A percentile compares a stretch with the other conserved stretches of the same genome.
Evolutionary conservation across 805 yeast genomes (phyloP).

Genomic region (Candida ipomoeae): DNA sequence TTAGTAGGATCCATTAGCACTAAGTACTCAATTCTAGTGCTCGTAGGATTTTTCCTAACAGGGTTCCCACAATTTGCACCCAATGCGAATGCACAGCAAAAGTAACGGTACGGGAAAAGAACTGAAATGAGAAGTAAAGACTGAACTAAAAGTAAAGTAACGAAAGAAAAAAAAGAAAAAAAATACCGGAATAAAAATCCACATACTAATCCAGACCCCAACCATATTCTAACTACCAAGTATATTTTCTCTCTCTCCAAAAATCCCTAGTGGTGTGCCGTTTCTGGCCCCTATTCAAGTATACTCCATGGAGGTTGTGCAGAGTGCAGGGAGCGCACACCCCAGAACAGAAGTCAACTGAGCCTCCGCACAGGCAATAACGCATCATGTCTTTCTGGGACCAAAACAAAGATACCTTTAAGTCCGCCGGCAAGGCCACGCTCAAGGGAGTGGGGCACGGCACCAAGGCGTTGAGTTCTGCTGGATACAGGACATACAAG

Average conservation of each 20-base stretch:
- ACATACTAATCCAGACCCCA: too few relatives aligned
- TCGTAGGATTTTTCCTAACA: too few relatives aligned
- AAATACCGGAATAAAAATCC: too few relatives aligned
- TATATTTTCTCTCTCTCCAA: too few relatives aligned
- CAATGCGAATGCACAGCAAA: not conserved
- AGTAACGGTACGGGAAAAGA: not conserved
- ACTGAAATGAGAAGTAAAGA: too few relatives aligned
- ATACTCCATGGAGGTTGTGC: not conserved
- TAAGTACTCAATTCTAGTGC: too few relatives aligned
- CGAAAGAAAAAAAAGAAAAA: too few relatives aligned
- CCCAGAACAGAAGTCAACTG: not conserved
- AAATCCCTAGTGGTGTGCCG: too few relatives aligned
- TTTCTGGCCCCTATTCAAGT: too few relatives aligned
- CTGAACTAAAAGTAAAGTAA: too few relatives aligned
- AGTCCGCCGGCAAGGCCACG: conserved; percentile 46
- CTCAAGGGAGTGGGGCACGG: conserved; percentile 51
- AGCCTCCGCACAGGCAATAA: not conserved
- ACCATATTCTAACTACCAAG: too few relatives aligned
- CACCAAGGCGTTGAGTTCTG: conserved; percentile 44
- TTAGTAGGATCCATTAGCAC: too few relatives aligned
- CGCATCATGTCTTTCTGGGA: conserved; percentile 40
- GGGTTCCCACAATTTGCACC: not conserved
- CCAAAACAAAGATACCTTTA: conserved; percentile 49
- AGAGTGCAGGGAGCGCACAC: not conserved
- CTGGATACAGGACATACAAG: conserved; percentile 50